phyloP scores from a whole-genome alignment of 140 eudicot species.

The Cichorium intybus region DNA sequence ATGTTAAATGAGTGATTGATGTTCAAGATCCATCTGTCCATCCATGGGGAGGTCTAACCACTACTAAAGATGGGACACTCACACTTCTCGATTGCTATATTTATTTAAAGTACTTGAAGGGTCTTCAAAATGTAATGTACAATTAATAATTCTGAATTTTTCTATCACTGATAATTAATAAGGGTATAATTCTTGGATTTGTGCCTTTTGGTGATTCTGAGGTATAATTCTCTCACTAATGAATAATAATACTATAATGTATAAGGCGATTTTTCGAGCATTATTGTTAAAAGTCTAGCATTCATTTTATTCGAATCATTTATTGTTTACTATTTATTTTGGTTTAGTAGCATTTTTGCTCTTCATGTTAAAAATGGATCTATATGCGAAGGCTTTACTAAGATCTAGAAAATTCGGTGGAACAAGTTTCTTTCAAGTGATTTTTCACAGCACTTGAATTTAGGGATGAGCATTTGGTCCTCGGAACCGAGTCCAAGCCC shows the following conservation, averaged over 20 bases:
- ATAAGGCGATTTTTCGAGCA: background rate
- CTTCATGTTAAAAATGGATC: slow-evolving; percentile 20
- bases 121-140: slow-evolving; percentile 82
- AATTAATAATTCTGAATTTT: no score
- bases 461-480: no score
- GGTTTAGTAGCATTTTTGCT: slow-evolving; percentile 17
- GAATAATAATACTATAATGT: no score
- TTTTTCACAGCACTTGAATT: no score
- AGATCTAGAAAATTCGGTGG: slow-evolving; percentile 81
- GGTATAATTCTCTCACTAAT: slow-evolving; percentile 50
- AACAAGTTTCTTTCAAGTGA: slow-evolving; percentile 85
- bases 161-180: slow-evolving; percentile 60
- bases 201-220: slow-evolving; percentile 74
- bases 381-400: slow-evolving; percentile 56
- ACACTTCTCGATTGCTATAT: slow-evolving; percentile 88
- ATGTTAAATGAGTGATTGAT: slow-evolving; percentile 48
- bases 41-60: slow-evolving; percentile 95
- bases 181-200: slow-evolving; percentile 92
- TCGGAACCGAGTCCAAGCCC: no score
- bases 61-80: slow-evolving; percentile 84
- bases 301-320: background rate
- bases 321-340: slow-evolving; percentile 5
- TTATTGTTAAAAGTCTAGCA: background rate
- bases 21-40: slow-evolving; percentile 95
- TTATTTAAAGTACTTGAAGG: slow-evolving; percentile 76